Base-by-base conservation (phyloP, 805 yeast species). In the Saccharomycodes ludwigii region DNA sequence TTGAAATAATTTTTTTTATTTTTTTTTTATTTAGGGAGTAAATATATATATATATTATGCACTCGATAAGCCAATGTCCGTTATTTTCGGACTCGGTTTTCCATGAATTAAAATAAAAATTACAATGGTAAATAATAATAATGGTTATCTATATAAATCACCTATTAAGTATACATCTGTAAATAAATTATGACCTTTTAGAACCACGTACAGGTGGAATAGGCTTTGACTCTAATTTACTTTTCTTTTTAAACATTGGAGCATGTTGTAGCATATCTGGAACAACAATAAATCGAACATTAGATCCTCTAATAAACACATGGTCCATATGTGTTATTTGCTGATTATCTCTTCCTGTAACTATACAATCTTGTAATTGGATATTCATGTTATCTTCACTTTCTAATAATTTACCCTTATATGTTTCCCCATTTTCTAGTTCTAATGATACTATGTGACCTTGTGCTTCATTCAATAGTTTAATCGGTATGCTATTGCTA, bases 371-470 rank as follows among this genome's bases (percentile, higher is more conserved):
- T 40, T 71, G 63, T 30, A 88, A 56, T 38, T 86, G 93, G 17
- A 88, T 73, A 51, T 88, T 88, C 97, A 88, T 91, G 54, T 79
- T 86, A 47, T 88, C 97, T 57, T 88, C 95, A 54, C 78, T 76
- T 47, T 80, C 95, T 3, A 78, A 52, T 28, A 88, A 66, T 50
- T 79, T 84, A 2, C 98, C 98, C 22, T 94, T 65, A 50, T 88
- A 88, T 0, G 80, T 71, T 40, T 80, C 86, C 2, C 97, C 97
- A 1, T 85, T 74, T 17, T 71, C 70, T 32, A 88, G 68, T 52
- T 88, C 98, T 12, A 88, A 52, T 1, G 93, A 73, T 6, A 88
- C 75, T 3, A 74, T 61, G 50, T 88, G 97, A 29, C 96, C 95
- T 63, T 73, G 80, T 6, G 95, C 81, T 56, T 86, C 98, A 49